Base-by-base conservation (phyloP, 75 land plant genomes). In the Sequoia sempervirens region DNA sequence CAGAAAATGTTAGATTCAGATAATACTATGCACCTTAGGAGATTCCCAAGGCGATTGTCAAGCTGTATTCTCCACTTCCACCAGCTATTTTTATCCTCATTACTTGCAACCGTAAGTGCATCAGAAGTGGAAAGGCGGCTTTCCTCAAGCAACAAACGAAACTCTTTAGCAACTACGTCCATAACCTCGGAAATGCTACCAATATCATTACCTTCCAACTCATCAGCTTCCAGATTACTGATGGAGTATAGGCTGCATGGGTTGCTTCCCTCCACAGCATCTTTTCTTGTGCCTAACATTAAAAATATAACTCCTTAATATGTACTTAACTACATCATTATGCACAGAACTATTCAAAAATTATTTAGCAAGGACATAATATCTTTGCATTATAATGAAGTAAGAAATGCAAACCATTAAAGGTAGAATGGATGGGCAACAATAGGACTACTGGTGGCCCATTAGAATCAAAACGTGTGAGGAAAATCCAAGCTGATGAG, bases 1-100 rank as follows among this genome's bases (percentile, higher is more conserved):
- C 12, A 45, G 32, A 30, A 3, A 83, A 81, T 18, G 26, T 15
- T 18, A 83, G n/a, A 75, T 45, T 32, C 15, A 6, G 54, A 72
- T 23, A 45, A 36, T 11, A 83, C n/a, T 13, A 37, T 26, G 50
- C 80, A 95, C 97, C 89, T 90, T 56, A 97, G 84, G 9, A 95
- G 85, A 61, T 87, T 83, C 41, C 81, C 82, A 75, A 97, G 93
- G 20, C 89, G 83, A 40, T 89, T 81, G 87, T 97, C 93, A 73
- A 97, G 95, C 36, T 81, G 64, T 40, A 84, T 89, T 87, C 97
- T 92, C 84, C 86, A 85, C 12, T 76, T 83, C 99, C 97, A 97
- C 99, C 99, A 97, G 14, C 79, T 80, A 5, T 79, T 83, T 36
- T 89, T 88, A 30, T 87, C 89, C 82, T 81, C 83, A 32, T 84